Percentiles rank a stretch among this genome's conserved stretches.
Conservation (phyloP, 371 early-diverging fungal genomes). For the Zancudomyces culisetae region DNA sequence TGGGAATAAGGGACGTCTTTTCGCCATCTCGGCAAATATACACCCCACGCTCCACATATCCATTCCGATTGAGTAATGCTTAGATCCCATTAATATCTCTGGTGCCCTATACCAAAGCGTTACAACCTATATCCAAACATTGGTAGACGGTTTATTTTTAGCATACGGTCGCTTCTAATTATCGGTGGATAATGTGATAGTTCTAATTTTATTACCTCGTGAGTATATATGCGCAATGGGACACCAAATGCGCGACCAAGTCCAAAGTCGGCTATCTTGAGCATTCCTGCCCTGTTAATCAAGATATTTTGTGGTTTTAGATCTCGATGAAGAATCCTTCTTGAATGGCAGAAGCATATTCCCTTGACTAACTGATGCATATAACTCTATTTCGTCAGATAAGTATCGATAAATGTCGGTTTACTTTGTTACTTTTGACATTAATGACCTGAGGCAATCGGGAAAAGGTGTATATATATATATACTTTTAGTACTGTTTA, state of each 20-base stretch:
- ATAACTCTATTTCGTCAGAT: constrained; percentile 51
- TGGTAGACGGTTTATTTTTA: neutral
- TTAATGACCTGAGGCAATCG: too few relatives aligned
- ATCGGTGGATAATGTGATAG: neutral
- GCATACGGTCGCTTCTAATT: constrained; percentile 3
- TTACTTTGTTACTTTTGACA: too few relatives aligned
- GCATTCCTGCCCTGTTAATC: constrained; percentile 66
- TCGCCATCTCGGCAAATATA: constrained; percentile 92
- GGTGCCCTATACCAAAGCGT: constrained; percentile 97
- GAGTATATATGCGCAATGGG: constrained; percentile 81
- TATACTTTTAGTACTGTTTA: too few relatives aligned
- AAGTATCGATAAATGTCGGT: too few relatives aligned
- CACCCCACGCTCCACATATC: constrained; percentile 98
- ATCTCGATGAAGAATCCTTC: constrained; percentile 80
- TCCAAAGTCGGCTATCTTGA: constrained; percentile 94
- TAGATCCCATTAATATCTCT: constrained; percentile 82
- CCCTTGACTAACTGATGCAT: constrained; percentile 72
- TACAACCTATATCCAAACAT: constrained; percentile 31
- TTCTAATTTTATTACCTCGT: constrained; percentile 38
- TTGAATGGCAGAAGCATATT: constrained; percentile 66
- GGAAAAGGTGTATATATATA: too few relatives aligned
- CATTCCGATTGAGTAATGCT: constrained; percentile 76
- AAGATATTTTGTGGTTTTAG: constrained; percentile 86
- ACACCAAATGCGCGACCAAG: constrained; percentile 76
- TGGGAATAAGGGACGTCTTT: constrained; percentile 73